Percentiles rank a stretch among this genome's conserved stretches.
phyloP scores from a whole-genome alignment of 129 eudicot species.

The Glebionis coronaria region DNA sequence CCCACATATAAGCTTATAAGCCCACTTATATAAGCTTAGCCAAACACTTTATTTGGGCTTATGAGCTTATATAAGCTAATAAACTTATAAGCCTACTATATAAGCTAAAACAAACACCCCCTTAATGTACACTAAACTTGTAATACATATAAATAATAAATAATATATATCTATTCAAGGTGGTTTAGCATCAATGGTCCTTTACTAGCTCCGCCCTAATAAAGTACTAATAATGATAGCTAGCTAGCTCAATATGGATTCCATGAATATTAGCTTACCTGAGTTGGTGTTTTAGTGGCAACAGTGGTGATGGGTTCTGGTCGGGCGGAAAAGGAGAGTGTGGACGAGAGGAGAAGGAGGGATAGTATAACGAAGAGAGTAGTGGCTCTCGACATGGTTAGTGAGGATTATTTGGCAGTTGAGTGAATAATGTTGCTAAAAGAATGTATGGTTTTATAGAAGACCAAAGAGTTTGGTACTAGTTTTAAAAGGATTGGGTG shows the following conservation, averaged over 20 bases:
- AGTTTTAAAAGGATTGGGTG: conserved; percentile 8
- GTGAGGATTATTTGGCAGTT: conserved; percentile 19
- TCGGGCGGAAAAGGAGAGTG: conserved; percentile 26
- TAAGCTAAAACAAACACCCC: too few relatives aligned
- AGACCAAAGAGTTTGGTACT: conserved; percentile 24
- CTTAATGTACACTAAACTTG: too few relatives aligned
- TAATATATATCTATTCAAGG: too few relatives aligned
- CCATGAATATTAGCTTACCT: conserved; percentile 21
- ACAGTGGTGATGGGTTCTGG: conserved; percentile 26
- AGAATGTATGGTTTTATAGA: conserved; percentile 26
- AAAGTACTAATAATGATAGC: too few relatives aligned
- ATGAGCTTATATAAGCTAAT: too few relatives aligned
- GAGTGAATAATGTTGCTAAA: conserved; percentile 21
- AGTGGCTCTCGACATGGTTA: conserved; percentile 32
- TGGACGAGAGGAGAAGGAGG: conserved; percentile 24
- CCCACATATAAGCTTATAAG: too few relatives aligned
- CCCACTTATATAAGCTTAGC: too few relatives aligned
- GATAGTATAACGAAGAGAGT: conserved; percentile 27
- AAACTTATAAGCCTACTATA: too few relatives aligned
- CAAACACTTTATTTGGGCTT: too few relatives aligned
- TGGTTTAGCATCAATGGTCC: too few relatives aligned
- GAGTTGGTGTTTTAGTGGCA: conserved; percentile 16
- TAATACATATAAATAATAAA: too few relatives aligned
- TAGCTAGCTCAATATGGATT: background rate
- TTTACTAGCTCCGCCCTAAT: too few relatives aligned